Evolutionary conservation across 805 yeast genomes (phyloP).

Genomic region (Kazachstania taianensis): DNA sequence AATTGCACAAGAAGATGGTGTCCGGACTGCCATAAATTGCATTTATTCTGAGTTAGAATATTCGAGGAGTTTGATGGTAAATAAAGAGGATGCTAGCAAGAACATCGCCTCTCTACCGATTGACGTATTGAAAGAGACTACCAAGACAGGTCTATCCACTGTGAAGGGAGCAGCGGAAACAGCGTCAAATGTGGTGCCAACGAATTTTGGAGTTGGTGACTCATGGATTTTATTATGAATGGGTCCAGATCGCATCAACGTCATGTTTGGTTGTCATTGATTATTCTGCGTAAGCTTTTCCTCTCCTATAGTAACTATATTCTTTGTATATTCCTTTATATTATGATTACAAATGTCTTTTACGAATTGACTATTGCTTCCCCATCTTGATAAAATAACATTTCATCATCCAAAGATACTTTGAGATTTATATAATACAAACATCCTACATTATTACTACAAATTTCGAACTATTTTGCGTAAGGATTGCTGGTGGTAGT

Average conservation of each 20-base stretch:
- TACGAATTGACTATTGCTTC: too few species aligned
- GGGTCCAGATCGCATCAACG: too few species aligned
- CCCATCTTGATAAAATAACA: too few species aligned
- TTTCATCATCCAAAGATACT: too few species aligned
- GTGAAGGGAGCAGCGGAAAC: conserved; percentile 1
- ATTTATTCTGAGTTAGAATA: conserved; percentile 78
- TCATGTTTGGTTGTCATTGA: too few species aligned
- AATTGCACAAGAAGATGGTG: conserved; percentile 73
- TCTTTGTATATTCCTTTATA: too few species aligned
- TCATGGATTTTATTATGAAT: conserved; percentile 5
- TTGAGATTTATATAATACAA: too few species aligned
- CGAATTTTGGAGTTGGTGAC: conserved; percentile 1
- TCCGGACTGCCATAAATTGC: conserved; percentile 57
- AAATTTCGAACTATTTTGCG: not conserved
- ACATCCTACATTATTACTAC: too few species aligned
- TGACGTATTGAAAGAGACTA: not conserved
- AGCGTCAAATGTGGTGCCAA: conserved; percentile 1
- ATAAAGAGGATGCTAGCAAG: conserved; percentile 30
- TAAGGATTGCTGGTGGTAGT: not conserved
- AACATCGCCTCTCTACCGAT: not conserved
- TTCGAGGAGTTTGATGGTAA: conserved; percentile 46
- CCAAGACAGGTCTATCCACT: conserved; percentile 7
- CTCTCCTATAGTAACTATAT: too few species aligned
- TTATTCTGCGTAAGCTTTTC: too few species aligned
- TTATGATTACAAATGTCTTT: too few species aligned